Conservation (phyloP, 495 filamentous ascomycete genomes). For the Entonaema liquescens region DNA sequence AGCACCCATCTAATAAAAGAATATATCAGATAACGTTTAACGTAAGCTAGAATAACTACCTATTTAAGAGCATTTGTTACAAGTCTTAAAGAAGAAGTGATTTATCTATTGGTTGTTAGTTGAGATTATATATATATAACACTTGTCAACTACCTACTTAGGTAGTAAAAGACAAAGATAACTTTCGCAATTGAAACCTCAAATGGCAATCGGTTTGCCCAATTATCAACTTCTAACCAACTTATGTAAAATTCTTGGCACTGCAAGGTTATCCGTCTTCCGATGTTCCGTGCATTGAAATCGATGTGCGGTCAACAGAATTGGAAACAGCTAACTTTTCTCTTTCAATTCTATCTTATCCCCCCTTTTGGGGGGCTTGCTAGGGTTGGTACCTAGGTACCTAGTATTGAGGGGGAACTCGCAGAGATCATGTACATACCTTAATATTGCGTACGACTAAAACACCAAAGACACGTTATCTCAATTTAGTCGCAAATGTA, state of each 20-base stretch:
- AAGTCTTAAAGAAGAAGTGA: too few species aligned
- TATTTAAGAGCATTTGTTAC: too few species aligned
- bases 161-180: not conserved
- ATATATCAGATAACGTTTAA: not conserved
- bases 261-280: conserved; percentile 2
- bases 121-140: too few species aligned
- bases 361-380: not conserved
- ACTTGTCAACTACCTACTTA: not conserved
- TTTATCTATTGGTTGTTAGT: too few species aligned
- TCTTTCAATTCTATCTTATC: not conserved
- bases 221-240: not conserved
- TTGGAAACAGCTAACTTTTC: not conserved
- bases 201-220: not conserved
- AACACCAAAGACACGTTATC: not conserved
- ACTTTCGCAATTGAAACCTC: not conserved
- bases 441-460: not conserved
- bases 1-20: too few species aligned
- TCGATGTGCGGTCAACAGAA: not conserved
- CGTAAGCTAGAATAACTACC: too few species aligned
- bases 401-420: too few species aligned
- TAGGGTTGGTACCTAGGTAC: too few species aligned
- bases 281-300: not conserved
- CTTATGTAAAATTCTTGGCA: not conserved
- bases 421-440: too few species aligned
- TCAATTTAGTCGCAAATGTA: too few species aligned